Evolutionary conservation across 345 rosid species (phyloP).

Genomic region (Murraya paniculata): DNA sequence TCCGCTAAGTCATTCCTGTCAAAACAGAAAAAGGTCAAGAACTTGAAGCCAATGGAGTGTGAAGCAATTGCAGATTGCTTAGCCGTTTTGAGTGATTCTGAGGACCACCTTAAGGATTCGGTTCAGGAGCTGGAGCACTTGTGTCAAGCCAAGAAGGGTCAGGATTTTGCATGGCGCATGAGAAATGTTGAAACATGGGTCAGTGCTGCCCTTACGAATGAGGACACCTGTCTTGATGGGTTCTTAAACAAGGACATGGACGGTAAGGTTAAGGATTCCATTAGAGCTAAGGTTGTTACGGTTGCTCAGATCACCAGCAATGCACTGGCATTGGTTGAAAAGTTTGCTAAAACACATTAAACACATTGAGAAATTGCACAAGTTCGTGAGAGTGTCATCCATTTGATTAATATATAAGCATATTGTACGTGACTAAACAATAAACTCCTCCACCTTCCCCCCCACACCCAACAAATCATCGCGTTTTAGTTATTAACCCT

Average conservation of each 20-base stretch:
- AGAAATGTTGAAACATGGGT: slow-evolving; percentile 93
- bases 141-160: slow-evolving; percentile 39
- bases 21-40: slow-evolving; percentile 42
- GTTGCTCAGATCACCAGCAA: slow-evolving; percentile 79
- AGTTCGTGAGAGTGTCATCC: background rate
- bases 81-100: background rate
- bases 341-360: slow-evolving; percentile 46
- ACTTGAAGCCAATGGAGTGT: slow-evolving; percentile 50
- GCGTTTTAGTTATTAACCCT: too few species aligned
- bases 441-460: too few species aligned
- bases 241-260: slow-evolving; percentile 57
- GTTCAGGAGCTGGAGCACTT: background rate
- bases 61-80: slow-evolving; percentile 48
- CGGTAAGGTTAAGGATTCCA: slow-evolving; percentile 58
- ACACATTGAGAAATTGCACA: slow-evolving; percentile 17
- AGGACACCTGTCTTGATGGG: slow-evolving; percentile 81
- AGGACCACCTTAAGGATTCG: background rate
- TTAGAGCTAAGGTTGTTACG: slow-evolving; percentile 44
- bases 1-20: slow-evolving; percentile 49
- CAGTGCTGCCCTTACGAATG: slow-evolving; percentile 92
- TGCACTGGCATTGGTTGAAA: slow-evolving; percentile 65
- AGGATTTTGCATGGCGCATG: slow-evolving; percentile 60
- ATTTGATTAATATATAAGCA: background rate
- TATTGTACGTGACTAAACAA: too few species aligned
- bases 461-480: too few species aligned